Conservation (phyloP, 805 yeast species). For the Hanseniaspora mollemarum region DNA sequence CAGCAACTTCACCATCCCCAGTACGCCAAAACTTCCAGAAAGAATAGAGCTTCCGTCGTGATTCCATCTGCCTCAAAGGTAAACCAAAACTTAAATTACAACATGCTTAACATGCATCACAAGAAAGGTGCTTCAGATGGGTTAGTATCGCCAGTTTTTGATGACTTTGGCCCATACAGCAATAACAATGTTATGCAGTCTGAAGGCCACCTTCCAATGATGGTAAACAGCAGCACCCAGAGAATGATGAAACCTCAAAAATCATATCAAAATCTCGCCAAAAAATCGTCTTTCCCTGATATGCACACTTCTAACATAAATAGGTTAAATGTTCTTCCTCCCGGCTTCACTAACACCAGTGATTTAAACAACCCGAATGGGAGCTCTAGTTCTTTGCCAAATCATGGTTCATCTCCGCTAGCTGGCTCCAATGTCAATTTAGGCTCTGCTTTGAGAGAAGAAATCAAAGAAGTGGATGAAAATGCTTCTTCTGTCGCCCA, state of each 20-base stretch:
- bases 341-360: background rate
- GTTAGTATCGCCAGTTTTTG: background rate
- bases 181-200: background rate
- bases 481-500: background rate
- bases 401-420: background rate
- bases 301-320: background rate
- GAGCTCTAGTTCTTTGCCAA: background rate
- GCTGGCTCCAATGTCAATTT: background rate
- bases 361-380: background rate
- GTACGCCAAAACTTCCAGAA: slow-evolving; percentile 26
- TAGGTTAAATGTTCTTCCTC: background rate
- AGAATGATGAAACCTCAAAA: background rate
- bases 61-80: slow-evolving; percentile 11
- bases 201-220: background rate
- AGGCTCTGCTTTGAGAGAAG: background rate
- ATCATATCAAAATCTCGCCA: background rate
- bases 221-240: background rate
- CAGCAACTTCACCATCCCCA: slow-evolving; percentile 20
- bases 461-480: background rate
- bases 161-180: background rate
- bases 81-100: background rate
- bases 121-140: background rate
- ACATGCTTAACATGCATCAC: background rate
- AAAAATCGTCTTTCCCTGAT: background rate
- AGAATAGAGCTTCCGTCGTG: slow-evolving; percentile 29